Base-by-base conservation (phyloP, 2,329 filamentous ascomycete genomes). In the Fusarium lyarnte region DNA sequence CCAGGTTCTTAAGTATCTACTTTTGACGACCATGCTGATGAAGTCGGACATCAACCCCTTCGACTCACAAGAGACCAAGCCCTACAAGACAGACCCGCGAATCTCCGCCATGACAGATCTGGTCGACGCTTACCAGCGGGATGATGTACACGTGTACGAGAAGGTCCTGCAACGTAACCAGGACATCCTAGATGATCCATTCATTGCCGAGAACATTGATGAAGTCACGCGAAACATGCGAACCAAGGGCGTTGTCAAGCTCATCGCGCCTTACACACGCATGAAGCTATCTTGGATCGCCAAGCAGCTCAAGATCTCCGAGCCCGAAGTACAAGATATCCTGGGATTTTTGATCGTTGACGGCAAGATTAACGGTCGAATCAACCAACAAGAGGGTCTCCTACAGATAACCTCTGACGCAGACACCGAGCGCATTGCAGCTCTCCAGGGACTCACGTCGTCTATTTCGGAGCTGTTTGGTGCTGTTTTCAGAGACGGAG, bases 151-250 rank as follows among this genome's bases (percentile, higher is more conserved):
- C 80, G 87, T 89, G 74, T 99, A 99, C 82, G 94, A 98, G 82
- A 91, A 89, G 60, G 94, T 98, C 41, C 86, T 99, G 62, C 91
- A 94, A 77, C 91, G 91, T 78, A 97, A 98, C 84, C 92, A 91
- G 78, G 96, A 98, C 79, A 91, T 99, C 31, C 87, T 98, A 42
- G 90, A 92, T 17, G 96, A 99, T 81, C 91, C 93, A 0, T 99
- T 98, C 84, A 99, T 99, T 76, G 95, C 95, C 33, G 96, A 98
- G 84, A 98, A 99, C 80, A 99, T 99, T 76, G 96, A 98, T 82
- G 96, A 99, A 84, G 95, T 99, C 63, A 99, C 95, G 58, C 93
- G 96, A 46, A 98, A 96, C 82, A 97, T 99, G 92, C 93, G 96
- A 60, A 98, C 95, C 74, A 98, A 98, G 86, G 95, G 95, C 3